Percentiles rank a stretch among this genome's conserved stretches.
phyloP scores from a whole-genome alignment of 106 monocot species.

The Phalaenopsis equestris region DNA sequence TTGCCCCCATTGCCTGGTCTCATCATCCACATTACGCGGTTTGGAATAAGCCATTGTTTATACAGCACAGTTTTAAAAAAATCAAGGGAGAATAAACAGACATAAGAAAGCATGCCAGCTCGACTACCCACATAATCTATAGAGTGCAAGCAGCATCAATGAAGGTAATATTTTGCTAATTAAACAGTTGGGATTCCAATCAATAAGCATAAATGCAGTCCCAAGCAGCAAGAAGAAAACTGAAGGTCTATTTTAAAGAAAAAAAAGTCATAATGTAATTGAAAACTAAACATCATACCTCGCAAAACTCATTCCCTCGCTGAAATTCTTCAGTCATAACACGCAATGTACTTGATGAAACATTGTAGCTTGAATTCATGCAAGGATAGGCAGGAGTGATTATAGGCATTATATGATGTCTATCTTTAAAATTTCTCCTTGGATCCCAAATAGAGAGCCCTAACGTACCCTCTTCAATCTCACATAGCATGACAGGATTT shows the following conservation, averaged over 20 bases:
- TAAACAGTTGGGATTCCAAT: not conserved
- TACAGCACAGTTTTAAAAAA: not conserved
- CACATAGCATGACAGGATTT: conserved; percentile 97
- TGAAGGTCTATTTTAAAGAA: not conserved
- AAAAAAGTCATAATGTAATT: not conserved
- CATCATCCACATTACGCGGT: not conserved
- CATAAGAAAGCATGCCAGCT: not conserved
- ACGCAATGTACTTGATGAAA: conserved; percentile 78
- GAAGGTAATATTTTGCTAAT: not conserved
- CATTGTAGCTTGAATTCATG: conserved; percentile 99
- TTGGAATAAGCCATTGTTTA: not conserved
- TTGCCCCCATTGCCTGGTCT: conserved; percentile 65
- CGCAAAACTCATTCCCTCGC: conserved; percentile 71
- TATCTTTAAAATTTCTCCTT: conserved; percentile 73
- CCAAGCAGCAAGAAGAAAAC: not conserved
- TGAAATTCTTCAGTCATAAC: conserved; percentile 91
- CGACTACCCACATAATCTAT: not conserved
- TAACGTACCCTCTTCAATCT: conserved; percentile 78
- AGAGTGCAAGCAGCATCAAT: not conserved
- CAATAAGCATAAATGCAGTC: not conserved
- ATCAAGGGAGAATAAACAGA: not conserved
- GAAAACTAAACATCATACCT: conserved; percentile 36
- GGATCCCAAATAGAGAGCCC: conserved; percentile 92
- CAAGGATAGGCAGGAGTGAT: conserved; percentile 97
- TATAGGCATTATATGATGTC: conserved; percentile 88